Conservation (phyloP, 139 green algal genomes). For the Ulvella scutata region DNA sequence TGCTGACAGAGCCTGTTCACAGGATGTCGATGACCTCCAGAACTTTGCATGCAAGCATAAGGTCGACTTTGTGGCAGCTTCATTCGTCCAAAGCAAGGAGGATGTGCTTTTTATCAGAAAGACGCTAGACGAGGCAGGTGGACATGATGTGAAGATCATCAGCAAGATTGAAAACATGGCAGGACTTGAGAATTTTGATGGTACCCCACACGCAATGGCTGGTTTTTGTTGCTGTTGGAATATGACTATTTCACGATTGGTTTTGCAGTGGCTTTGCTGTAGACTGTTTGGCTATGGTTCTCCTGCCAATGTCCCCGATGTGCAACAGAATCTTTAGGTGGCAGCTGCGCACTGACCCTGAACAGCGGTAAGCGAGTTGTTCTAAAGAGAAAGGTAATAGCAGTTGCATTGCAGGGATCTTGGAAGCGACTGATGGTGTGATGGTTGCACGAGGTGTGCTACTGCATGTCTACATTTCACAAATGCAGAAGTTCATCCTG, state of each 20-base stretch:
- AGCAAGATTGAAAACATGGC: slow-evolving; percentile 62
- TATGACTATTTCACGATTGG: too few species aligned
- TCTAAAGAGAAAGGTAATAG: too few species aligned
- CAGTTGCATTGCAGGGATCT: slow-evolving; percentile 29
- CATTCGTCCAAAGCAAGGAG: slow-evolving; percentile 41
- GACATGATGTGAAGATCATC: slow-evolving; percentile 46
- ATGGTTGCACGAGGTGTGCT: slow-evolving; percentile 65
- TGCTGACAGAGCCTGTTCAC: too few species aligned
- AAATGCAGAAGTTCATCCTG: too few species aligned
- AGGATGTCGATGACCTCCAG: slow-evolving; percentile 44
- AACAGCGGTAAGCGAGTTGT: too few species aligned
- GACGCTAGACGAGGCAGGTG: slow-evolving; percentile 32
- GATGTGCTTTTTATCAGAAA: slow-evolving; percentile 32
- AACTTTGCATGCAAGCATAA: slow-evolving; percentile 38
- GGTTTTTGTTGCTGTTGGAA: too few species aligned
- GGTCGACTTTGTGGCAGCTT: slow-evolving; percentile 35
- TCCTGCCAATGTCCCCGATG: too few species aligned
- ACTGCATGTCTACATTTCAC: slow-evolving; percentile 1
- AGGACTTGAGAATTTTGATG: slow-evolving; percentile 34
- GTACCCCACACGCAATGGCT: too few species aligned
- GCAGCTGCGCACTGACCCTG: too few species aligned
- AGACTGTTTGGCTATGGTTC: too few species aligned
- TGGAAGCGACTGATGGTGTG: slow-evolving; percentile 47
- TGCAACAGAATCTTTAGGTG: too few species aligned
- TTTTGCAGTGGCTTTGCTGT: too few species aligned